Evolutionary conservation across 495 filamentous ascomycete genomes (phyloP).

Genomic region (Hypoxylon trugodes): DNA sequence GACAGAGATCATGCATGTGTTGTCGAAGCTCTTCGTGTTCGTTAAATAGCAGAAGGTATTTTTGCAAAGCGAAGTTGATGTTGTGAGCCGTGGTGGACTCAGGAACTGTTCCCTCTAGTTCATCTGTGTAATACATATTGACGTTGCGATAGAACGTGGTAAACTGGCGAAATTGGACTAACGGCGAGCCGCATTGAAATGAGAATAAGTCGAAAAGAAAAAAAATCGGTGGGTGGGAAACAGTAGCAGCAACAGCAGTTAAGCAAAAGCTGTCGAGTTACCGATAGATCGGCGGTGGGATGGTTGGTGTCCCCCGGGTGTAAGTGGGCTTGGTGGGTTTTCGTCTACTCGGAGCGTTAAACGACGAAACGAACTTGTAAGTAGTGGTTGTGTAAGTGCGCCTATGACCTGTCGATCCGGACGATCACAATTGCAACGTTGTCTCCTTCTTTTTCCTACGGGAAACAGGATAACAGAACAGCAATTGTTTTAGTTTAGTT

Average conservation of each 20-base stretch:
- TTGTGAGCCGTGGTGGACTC: conserved; percentile 40
- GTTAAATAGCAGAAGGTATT: conserved; percentile 63
- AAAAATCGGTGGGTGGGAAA: not conserved
- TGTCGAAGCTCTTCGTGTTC: conserved; percentile 63
- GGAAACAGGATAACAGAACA: conserved; percentile 4
- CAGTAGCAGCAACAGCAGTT: not conserved
- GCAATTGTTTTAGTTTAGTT: not conserved
- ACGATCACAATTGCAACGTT: conserved; percentile 42
- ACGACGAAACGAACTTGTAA: conserved; percentile 20
- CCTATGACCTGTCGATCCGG: conserved; percentile 40
- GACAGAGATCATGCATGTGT: conserved; percentile 58
- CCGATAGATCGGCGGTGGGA: conserved; percentile 20
- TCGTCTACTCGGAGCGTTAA: conserved; percentile 19
- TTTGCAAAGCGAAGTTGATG: conserved; percentile 61
- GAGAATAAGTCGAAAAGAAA: not conserved
- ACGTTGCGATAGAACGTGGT: conserved; percentile 19
- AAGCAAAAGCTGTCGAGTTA: not conserved
- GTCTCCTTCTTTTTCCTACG: conserved; percentile 16
- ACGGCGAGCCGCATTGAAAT: conserved; percentile 38
- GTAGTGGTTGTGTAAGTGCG: conserved; percentile 22
- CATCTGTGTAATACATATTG: conserved; percentile 34
- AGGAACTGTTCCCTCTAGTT: conserved; percentile 14
- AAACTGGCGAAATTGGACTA: conserved; percentile 17
- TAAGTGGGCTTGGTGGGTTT: conserved; percentile 35
- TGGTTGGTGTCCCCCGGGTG: conserved; percentile 14